Base-by-base conservation (phyloP, 2,329 filamentous ascomycete species). In the Daldinia sp. region DNA sequence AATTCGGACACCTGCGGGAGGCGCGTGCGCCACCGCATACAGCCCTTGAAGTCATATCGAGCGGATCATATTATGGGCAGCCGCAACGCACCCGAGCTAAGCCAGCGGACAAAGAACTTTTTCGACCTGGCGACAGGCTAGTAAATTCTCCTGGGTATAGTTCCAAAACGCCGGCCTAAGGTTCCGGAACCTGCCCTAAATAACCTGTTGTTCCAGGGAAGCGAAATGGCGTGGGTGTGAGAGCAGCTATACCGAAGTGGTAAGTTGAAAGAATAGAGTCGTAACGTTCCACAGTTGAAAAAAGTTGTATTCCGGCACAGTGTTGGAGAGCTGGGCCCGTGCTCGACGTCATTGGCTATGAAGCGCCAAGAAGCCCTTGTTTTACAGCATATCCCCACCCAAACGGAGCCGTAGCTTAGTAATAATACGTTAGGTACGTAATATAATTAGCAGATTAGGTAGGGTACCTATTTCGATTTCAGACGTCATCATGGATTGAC, bases 31-130 rank as follows among this genome's bases (percentile, higher is more conserved):
- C 67, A 55, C 67, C 65, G 39, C 65, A 55, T 57, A 73, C 12
- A 68, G 71, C 68, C 68, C 70, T 65, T 50, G 58, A 67, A 64
- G 41, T 71, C 72, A 74, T 74, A 57, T 54, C 50, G 62, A 65
- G 51, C 4, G 60, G 67, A 57, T 71, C 72, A 73, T 73, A 65
- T 71, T 72, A 68, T 53, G 50, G 41, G 26, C 10, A 23, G 18
- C 44, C 48, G 35, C 37, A 28, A 41, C 30, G 15, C 15, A 37
- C 41, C 46, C 37, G 23, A 18, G 20, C 15, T 46, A 35, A 33
- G 10, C 26, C 7, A 30, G 7, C 26, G 1, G 6, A 50, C 5
- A 50, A 30, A 6, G 13, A n/a, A 2, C 33, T 10, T 9, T 9
- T 9, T 9, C 5, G 10, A 35, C 1, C 10, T 35, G 33, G 33